These are phyloP conservation scores for Lactifluus piperatus DNA, from an alignment of 768 basidiomycete species.

Conservation along the genomic window DNA sequence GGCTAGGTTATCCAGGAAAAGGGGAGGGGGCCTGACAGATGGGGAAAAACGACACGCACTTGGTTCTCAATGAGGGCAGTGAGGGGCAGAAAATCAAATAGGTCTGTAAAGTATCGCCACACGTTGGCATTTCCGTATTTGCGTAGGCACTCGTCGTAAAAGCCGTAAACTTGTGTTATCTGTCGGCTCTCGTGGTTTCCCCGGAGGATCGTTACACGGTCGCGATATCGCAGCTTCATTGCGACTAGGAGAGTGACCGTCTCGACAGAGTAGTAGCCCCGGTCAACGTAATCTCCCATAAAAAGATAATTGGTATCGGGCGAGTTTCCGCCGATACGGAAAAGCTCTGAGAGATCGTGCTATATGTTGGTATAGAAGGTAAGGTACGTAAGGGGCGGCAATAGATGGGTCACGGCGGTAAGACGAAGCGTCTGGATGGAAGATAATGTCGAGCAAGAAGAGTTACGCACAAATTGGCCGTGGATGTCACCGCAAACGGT, in stretches of 20 bases:
- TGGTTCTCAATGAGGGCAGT: slow-evolving; percentile 99
- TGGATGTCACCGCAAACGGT: slow-evolving; percentile 99
- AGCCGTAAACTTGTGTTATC: slow-evolving; percentile 99
- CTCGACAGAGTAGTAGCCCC: slow-evolving; percentile 98
- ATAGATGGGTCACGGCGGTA: slow-evolving; percentile 14
- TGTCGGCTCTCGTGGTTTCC: slow-evolving; percentile 99
- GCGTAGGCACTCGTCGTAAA: slow-evolving; percentile 98
- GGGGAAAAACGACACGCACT: slow-evolving; percentile 48
- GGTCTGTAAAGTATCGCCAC: slow-evolving; percentile 98
- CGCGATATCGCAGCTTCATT: slow-evolving; percentile 94
- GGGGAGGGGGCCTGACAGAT: neutral
- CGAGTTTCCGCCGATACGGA: slow-evolving; percentile 96
- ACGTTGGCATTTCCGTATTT: slow-evolving; percentile 99
- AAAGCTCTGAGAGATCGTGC: slow-evolving; percentile 99
- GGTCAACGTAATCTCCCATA: slow-evolving; percentile 99
- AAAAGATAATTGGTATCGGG: slow-evolving; percentile 99
- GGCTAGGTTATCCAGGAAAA: neutral
- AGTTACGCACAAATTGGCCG: slow-evolving; percentile 90
- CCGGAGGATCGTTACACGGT: slow-evolving; percentile 94
- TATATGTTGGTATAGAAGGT: slow-evolving; percentile 29
- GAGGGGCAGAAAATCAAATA: slow-evolving; percentile 95
- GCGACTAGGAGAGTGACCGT: slow-evolving; percentile 97
- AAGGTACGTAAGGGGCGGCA: slow-evolving; percentile 12
- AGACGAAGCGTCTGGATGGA: slow-evolving; percentile 1
- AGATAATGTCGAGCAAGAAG: slow-evolving; percentile 20